These are phyloP conservation scores for Eutrema yunnanense DNA, from an alignment of 345 rosid species.

Conservation along the genomic window DNA sequence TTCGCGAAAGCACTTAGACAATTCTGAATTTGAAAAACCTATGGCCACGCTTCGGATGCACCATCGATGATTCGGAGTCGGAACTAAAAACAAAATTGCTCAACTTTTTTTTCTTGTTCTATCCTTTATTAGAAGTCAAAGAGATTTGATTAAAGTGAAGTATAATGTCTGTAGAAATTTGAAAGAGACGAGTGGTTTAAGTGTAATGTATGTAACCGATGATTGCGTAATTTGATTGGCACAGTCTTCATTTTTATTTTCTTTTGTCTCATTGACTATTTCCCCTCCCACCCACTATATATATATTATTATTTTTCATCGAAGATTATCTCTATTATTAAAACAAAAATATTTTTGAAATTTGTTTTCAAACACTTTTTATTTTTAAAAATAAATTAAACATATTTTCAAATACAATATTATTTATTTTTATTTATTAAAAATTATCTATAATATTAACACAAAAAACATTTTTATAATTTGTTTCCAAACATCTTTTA, in stretches of 20 bases:
- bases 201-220: constrained; percentile 3
- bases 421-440: too few relatives aligned
- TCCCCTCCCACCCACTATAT: too few relatives aligned
- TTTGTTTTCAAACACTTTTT: too few relatives aligned
- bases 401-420: too few relatives aligned
- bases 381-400: too few relatives aligned
- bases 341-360: too few relatives aligned
- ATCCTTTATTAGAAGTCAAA: constrained; percentile 14
- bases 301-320: too few relatives aligned
- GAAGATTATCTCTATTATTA: too few relatives aligned
- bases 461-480: too few relatives aligned
- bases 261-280: not conserved
- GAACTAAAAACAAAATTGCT: too few relatives aligned
- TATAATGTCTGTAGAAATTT: not conserved
- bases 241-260: not conserved
- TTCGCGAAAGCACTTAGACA: not conserved
- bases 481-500: too few relatives aligned
- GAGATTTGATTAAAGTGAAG: constrained; percentile 13
- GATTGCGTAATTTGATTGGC: constrained; percentile 18
- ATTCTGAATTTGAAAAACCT: constrained; percentile 77
- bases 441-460: too few relatives aligned
- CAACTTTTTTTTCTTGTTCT: not conserved
- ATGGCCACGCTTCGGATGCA: constrained; percentile 39
- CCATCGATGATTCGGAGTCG: constrained; percentile 50
- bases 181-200: constrained; percentile 3